Conservation (phyloP, 2,329 filamentous ascomycete genomes). For the Meredithiella fracta region DNA sequence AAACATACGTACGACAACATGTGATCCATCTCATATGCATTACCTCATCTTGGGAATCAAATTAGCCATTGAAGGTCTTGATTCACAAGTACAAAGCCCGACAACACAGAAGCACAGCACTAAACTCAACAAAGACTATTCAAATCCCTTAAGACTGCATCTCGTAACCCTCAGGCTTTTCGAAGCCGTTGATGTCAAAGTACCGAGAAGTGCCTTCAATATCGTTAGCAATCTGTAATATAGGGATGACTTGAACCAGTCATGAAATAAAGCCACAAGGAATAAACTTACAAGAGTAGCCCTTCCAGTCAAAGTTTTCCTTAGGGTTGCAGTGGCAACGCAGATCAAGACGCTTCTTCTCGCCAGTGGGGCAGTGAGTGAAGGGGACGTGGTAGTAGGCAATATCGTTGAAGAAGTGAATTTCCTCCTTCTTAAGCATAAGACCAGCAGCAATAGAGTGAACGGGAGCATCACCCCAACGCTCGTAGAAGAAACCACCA, state of each 20-base stretch:
- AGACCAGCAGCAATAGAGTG: conserved; percentile 91
- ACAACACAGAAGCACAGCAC: too few species aligned
- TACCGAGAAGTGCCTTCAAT: conserved; percentile 50
- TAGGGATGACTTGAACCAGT: neutral
- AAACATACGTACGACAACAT: neutral
- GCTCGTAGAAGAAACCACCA: conserved; percentile 97
- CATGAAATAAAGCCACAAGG: conserved; percentile 13
- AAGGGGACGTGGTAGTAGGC: conserved; percentile 97
- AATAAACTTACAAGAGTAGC: conserved; percentile 69
- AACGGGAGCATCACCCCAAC: conserved; percentile 93
- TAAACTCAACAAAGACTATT: neutral
- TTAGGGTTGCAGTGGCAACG: conserved; percentile 90
- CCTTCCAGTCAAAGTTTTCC: conserved; percentile 99
- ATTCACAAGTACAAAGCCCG: too few species aligned
- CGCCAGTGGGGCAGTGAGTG: conserved; percentile 87
- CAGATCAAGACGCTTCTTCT: conserved; percentile 66
- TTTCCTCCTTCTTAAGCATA: conserved; percentile 77
- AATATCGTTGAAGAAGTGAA: conserved; percentile 99
- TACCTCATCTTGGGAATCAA: too few species aligned
- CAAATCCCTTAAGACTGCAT: conserved; percentile 35
- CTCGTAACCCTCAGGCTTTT: conserved; percentile 77
- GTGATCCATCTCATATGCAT: neutral
- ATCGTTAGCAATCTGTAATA: neutral
- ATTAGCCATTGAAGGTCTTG: too few species aligned
- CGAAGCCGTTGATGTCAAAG: conserved; percentile 65